Evolutionary conservation across 1,284 basidiomycete genomes (phyloP).

Genomic region (Trichosporon ovoides): DNA sequence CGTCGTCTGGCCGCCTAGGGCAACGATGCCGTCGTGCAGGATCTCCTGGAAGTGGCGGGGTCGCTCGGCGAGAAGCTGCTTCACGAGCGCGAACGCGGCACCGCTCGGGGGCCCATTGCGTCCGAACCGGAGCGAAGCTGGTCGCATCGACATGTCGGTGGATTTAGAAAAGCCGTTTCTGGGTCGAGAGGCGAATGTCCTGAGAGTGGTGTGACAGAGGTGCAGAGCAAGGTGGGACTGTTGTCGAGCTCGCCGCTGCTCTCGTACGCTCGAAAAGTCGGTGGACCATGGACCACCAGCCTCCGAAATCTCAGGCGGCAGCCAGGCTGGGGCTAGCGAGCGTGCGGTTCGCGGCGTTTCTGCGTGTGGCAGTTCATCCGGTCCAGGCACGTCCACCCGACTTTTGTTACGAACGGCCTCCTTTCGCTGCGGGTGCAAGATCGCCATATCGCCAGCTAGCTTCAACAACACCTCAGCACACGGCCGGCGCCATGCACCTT

Average conservation of each 20-base stretch:
- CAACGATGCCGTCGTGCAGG: slow-evolving; percentile 26
- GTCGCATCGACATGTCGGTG: neutral
- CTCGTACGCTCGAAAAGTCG: neutral
- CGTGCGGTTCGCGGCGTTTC: slow-evolving; percentile 2
- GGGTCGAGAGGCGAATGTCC: neutral
- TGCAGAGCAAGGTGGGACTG: neutral
- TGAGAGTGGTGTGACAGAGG: neutral
- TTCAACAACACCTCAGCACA: neutral
- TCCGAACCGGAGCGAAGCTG: neutral
- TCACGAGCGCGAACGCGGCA: slow-evolving; percentile 35
- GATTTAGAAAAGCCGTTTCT: neutral
- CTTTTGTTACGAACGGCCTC: slow-evolving; percentile 13
- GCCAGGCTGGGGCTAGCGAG: neutral
- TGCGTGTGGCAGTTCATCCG: slow-evolving; percentile 12
- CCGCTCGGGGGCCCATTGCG: slow-evolving; percentile 10
- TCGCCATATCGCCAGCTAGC: neutral
- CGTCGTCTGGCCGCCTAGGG: neutral
- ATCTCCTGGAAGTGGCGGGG: slow-evolving; percentile 38
- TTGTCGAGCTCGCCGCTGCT: neutral
- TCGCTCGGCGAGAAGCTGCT: slow-evolving; percentile 26
- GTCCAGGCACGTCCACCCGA: slow-evolving; percentile 10
- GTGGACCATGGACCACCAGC: neutral
- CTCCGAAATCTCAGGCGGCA: slow-evolving; percentile 11
- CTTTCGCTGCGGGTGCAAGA: neutral
- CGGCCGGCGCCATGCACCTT: slow-evolving; percentile 43